A percentile compares a stretch with the other conserved stretches of the same genome.
phyloP scores from a whole-genome alignment of 495 filamentous ascomycete species.

The Aspergillus leporis region DNA sequence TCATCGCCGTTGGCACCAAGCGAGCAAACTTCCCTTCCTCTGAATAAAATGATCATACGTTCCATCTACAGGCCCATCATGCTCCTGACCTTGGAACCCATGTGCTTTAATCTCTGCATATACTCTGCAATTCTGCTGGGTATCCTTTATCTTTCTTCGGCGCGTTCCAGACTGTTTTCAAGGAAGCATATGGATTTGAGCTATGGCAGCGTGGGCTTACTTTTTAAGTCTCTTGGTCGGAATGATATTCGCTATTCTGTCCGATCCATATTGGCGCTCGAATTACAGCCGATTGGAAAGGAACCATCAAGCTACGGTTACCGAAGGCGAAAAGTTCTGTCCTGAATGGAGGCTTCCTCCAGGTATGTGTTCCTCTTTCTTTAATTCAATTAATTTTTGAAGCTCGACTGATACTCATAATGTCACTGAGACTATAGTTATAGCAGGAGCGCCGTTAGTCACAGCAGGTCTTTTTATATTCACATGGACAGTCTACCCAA shows the following conservation, averaged over 20 bases:
- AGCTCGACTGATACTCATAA: not conserved
- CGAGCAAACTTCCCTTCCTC: slow-evolving; percentile 69
- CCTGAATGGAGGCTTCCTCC: slow-evolving; percentile 86
- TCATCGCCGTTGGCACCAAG: slow-evolving; percentile 76
- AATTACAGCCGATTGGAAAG: slow-evolving; percentile 65
- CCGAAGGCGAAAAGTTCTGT: slow-evolving; percentile 62
- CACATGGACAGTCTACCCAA: slow-evolving; percentile 69
- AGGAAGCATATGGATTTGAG: slow-evolving; percentile 72
- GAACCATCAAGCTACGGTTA: slow-evolving; percentile 52
- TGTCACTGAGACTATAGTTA: slow-evolving; percentile 50
- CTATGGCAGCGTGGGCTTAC: slow-evolving; percentile 79
- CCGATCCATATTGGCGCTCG: slow-evolving; percentile 75
- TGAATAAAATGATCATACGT: slow-evolving; percentile 65
- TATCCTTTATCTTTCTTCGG: slow-evolving; percentile 96
- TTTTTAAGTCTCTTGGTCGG: slow-evolving; percentile 83
- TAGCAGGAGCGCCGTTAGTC: slow-evolving; percentile 73
- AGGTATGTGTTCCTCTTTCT: slow-evolving; percentile 27
- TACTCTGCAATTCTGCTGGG: slow-evolving; percentile 85
- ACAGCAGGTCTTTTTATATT: slow-evolving; percentile 86
- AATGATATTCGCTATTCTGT: slow-evolving; percentile 68
- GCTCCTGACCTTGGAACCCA: slow-evolving; percentile 80
- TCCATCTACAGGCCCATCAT: slow-evolving; percentile 80
- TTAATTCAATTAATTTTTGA: not conserved
- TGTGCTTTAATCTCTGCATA: slow-evolving; percentile 81
- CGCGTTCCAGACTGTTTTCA: slow-evolving; percentile 84